These are phyloP conservation scores for Turnera subulata DNA, from an alignment of 345 rosid species.

Conservation along the genomic window DNA sequence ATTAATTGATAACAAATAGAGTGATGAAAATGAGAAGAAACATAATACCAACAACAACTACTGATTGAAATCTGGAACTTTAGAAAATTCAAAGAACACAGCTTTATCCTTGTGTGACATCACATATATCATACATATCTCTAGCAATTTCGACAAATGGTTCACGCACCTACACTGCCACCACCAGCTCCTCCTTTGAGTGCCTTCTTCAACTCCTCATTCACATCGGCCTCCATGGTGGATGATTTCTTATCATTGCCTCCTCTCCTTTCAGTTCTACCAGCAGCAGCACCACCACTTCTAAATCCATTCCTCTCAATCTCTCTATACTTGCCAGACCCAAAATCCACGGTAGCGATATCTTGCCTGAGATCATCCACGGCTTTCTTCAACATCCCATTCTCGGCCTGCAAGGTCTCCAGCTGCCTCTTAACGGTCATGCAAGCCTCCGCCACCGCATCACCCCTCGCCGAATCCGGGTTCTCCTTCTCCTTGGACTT, in stretches of 20 bases:
- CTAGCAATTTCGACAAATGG: conserved; percentile 8
- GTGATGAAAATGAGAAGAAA: not conserved
- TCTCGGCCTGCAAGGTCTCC: conserved; percentile 66
- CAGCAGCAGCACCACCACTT: conserved; percentile 12
- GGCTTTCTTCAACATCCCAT: conserved; percentile 52
- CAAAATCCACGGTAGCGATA: conserved; percentile 30
- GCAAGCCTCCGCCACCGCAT: conserved; percentile 51
- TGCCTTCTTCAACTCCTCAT: conserved; percentile 70
- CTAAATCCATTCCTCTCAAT: no score
- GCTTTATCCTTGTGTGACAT: not conserved
- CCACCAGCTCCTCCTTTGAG: conserved; percentile 38
- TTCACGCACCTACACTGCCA: conserved; percentile 23
- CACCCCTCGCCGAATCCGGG: conserved; percentile 19
- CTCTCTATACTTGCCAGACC: conserved; percentile 42
- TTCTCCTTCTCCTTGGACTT: conserved; percentile 17
- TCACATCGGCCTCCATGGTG: conserved; percentile 44
- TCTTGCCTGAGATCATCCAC: conserved; percentile 72
- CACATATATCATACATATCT: not conserved
- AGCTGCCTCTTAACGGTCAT: conserved; percentile 49
- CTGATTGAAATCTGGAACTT: no score
- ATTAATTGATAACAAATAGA: not conserved
- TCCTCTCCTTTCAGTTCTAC: conserved; percentile 40
- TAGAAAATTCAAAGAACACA: no score
- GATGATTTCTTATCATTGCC: conserved; percentile 47
- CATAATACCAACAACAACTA: not conserved